A percentile compares a stretch with the other conserved stretches of the same genome.
These are phyloP conservation scores for Orbilia oligospora DNA, from an alignment of 2,329 filamentous ascomycete genomes.

Conservation along the genomic window DNA sequence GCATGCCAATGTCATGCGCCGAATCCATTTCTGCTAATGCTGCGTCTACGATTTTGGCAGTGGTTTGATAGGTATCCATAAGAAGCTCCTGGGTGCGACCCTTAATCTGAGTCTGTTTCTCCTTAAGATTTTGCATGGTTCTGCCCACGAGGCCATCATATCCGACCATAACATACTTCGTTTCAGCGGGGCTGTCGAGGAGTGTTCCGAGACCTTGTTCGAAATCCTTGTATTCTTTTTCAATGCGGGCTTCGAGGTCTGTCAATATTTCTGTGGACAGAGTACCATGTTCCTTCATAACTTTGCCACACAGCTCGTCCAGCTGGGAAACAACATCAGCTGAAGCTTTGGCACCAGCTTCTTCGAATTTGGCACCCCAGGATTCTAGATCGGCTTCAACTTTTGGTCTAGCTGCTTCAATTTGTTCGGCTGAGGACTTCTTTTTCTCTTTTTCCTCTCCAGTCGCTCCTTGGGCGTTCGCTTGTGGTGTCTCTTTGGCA, in stretches of 20 bases:
- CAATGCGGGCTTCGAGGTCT: constrained; percentile 75
- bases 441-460: constrained; percentile 69
- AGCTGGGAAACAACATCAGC: constrained; percentile 77
- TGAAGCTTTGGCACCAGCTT: constrained; percentile 86
- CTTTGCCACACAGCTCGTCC: constrained; percentile 70
- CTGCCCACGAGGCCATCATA: constrained; percentile 72
- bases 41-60: constrained; percentile 80
- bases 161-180: constrained; percentile 43
- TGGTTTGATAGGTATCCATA: constrained; percentile 76
- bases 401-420: constrained; percentile 74
- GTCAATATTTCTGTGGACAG: constrained; percentile 60
- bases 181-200: constrained; percentile 55
- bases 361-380: constrained; percentile 91
- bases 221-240: constrained; percentile 77
- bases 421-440: constrained; percentile 66
- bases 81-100: constrained; percentile 82
- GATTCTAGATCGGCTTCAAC: constrained; percentile 83
- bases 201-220: constrained; percentile 76
- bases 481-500: constrained; percentile 63
- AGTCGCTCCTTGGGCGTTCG: constrained; percentile 62
- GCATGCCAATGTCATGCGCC: constrained; percentile 85
- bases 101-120: constrained; percentile 81
- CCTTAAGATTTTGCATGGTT: constrained; percentile 81
- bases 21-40: constrained; percentile 86
- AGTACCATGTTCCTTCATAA: constrained; percentile 57